A percentile compares a stretch with the other conserved stretches of the same genome.
Conservation (phyloP, 2,329 filamentous ascomycete species). For the Penicillium glabrum region DNA sequence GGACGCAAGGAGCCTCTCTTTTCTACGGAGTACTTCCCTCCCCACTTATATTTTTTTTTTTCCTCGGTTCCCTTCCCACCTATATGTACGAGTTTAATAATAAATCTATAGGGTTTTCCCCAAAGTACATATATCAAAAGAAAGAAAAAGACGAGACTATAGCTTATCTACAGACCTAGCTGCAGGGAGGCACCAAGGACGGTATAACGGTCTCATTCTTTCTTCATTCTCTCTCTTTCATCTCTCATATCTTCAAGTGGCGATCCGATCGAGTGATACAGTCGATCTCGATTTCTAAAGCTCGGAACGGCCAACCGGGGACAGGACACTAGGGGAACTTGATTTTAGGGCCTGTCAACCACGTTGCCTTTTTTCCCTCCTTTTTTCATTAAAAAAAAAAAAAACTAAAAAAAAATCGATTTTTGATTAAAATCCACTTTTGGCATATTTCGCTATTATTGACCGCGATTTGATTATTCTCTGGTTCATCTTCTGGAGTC, state of each 20-base stretch:
- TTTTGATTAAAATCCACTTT: not conserved
- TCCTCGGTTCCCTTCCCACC: not conserved
- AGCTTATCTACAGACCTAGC: not conserved
- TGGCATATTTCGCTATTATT: not conserved
- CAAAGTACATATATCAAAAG: not conserved
- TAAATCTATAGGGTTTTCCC: not conserved
- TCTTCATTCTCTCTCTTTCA: not conserved
- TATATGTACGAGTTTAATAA: not conserved
- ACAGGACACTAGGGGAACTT: not conserved
- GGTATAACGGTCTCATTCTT: not conserved
- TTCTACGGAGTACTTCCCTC: not conserved
- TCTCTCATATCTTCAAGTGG: not conserved
- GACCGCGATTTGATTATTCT: not conserved
- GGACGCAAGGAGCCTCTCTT: slow-evolving; percentile 5
- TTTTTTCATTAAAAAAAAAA: not conserved
- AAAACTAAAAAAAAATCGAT: not conserved
- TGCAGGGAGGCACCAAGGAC: no score
- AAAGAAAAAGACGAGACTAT: not conserved
- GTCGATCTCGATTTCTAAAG: slow-evolving; percentile 3
- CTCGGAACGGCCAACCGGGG: slow-evolving; percentile 4
- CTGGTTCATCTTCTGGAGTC: not conserved
- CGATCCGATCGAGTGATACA: slow-evolving; percentile 16
- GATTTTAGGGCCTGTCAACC: slow-evolving; percentile 17
- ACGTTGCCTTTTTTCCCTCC: slow-evolving; percentile 9
- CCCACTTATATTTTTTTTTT: not conserved